Percentiles rank a stretch among this genome's conserved stretches.
These are phyloP conservation scores for Vitis hybrid DNA, from an alignment of 177 flowering plant genomes.

Conservation along the genomic window DNA sequence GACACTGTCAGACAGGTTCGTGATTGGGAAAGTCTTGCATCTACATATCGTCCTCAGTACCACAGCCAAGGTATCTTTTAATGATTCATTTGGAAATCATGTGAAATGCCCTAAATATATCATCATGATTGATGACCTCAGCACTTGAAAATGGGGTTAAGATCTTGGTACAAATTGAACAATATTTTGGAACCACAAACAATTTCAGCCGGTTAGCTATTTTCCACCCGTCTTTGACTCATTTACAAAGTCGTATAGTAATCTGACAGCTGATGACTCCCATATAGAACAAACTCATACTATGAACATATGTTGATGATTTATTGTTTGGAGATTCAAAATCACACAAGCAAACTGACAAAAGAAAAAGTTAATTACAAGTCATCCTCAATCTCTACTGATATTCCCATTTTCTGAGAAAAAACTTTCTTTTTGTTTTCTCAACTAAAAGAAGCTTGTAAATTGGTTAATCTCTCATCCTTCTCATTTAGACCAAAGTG, in stretches of 20 bases:
- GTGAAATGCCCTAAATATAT: background rate
- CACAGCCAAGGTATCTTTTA: constrained; percentile 76
- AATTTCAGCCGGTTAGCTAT: too few species aligned
- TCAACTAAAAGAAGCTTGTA: background rate
- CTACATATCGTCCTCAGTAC: constrained; percentile 73
- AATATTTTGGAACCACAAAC: too few species aligned
- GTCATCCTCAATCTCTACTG: background rate
- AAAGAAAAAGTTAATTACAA: background rate
- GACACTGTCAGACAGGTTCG: constrained; percentile 26
- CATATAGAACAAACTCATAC: background rate
- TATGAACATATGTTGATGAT: background rate
- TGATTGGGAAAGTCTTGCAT: constrained; percentile 74
- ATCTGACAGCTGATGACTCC: background rate
- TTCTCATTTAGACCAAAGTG: background rate
- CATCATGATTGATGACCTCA: too few species aligned
- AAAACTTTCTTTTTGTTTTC: background rate
- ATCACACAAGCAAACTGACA: background rate
- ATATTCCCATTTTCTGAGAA: background rate
- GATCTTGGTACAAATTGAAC: too few species aligned
- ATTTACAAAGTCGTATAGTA: too few species aligned
- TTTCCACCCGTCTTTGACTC: too few species aligned
- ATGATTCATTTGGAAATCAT: background rate
- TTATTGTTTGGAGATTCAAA: background rate
- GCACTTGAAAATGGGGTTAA: too few species aligned
- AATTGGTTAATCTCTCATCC: background rate